Evolutionary conservation across 2,329 filamentous ascomycete genomes (phyloP), one percentile per base, ranked within the genome.

Genomic region (Claviceps quebecensis): DNA sequence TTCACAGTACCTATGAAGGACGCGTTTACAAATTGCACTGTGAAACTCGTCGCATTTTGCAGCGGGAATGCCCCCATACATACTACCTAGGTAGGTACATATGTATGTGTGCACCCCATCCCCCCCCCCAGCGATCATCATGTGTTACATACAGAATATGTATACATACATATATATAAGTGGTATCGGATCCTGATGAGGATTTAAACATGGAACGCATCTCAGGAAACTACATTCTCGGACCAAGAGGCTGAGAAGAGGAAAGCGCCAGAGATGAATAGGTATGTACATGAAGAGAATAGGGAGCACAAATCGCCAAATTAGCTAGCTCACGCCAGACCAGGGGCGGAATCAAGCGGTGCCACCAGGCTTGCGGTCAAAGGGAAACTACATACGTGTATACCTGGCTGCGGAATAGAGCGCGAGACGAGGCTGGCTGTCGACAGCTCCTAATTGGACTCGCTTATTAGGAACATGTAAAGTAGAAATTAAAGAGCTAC

Each of bases 271-370:
- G 41, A 44, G 6, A 44, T 9, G 22, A 22, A 37, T n/a, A n/a
- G n/a, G n/a, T 17, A 38, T 8, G 23, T 8, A 16, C 19, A 29
- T 11, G 8, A 45, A n/a, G 44, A 34, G 5, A 38, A 14, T 19
- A 39, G 17, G 4, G 38, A 47, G 11, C 13, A 9, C 14, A 16
- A n/a, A 19, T 4, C 29, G 17, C n/a, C 47, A 43, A 41, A 43
- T 49, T 29, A 34, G 39, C 23, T 49, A n/a, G 16, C n/a, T 13
- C 7, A 23, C 16, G 14, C 17, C n/a, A 19, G 39, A 26, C 50
- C 19, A 45, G 50, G 50, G 50, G 34, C 50, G 50, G 50, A 52
- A 52, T 40, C 50, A 45, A 52, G 51, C 51, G 51, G 41, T 44
- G 38, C 47, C 52, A 37, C 43, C 9, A 29, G 3, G 8, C 29